Base-by-base conservation (phyloP, 139 green algal genomes). In the Chlamydomonas asymmetrica region DNA sequence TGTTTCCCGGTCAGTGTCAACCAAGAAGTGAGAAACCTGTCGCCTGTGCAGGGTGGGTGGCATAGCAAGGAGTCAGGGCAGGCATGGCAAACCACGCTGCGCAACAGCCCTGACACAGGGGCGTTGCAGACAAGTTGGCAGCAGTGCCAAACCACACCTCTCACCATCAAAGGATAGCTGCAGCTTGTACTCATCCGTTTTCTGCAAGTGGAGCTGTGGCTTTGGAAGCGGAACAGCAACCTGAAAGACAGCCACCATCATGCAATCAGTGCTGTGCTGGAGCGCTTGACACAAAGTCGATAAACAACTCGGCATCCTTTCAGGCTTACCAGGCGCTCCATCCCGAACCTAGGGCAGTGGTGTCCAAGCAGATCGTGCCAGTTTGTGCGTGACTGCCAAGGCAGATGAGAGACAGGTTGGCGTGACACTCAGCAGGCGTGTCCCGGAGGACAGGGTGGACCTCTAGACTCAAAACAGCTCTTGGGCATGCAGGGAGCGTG, bases 1-100 rank as follows among this genome's bases (percentile, higher is more conserved):
- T 61, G 65, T 32, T 80, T 79, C 29, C 88, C 90, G 4, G 92
- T 74, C 34, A 95, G 61, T 10, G 73, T 64, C 31, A 94, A 41
- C 91, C 91, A 95, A 1, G 84, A 83, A 8, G 90, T 95, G 35
- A 94, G n/a, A 63, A 79, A 64, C n/a, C 80, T 52, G 54, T 85
- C 80, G 37, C 80, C 80, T 85, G 75, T 3, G n/a, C n/a, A n/a
- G n/a, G n/a, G n/a, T n/a, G n/a, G n/a, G n/a, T n/a, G n/a, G n/a
- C n/a, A n/a, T n/a, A n/a, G n/a, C n/a, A n/a, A n/a, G n/a, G n/a
- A n/a, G n/a, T n/a, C n/a, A n/a, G n/a, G n/a, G n/a, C n/a, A n/a
- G n/a, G n/a, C n/a, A 18, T 59, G 49, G 49, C 49, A 59, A 59
- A 59, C 22, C 49, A 59, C 22, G 18, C 49, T 22, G 22, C n/a